phyloP scores from a whole-genome alignment of 306 rosid species.

The Corylus americana region DNA sequence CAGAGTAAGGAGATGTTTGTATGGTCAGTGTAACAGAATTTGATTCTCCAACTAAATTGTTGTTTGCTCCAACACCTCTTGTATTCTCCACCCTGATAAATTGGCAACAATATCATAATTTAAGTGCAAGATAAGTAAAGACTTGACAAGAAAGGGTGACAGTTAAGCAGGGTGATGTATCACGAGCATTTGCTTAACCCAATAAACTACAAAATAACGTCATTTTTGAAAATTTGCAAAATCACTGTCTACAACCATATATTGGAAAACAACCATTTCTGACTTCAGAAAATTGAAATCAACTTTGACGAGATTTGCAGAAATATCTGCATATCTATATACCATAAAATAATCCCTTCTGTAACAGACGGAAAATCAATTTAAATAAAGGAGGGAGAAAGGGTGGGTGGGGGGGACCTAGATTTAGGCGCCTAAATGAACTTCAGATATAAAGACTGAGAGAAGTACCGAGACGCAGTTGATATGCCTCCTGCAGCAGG shows the following conservation, averaged over 20 bases:
- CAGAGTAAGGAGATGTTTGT: slow-evolving; percentile 43
- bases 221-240: background rate
- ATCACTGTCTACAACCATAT: background rate
- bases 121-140: slow-evolving; percentile 1
- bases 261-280: background rate
- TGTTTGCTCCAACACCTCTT: slow-evolving; percentile 29
- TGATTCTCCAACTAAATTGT: slow-evolving; percentile 42
- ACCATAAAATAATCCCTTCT: background rate
- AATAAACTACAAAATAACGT: background rate
- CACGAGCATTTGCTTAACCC: slow-evolving; percentile 7
- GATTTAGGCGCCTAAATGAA: background rate
- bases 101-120: background rate
- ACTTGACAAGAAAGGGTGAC: slow-evolving; percentile 3
- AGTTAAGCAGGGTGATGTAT: background rate
- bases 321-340: background rate
- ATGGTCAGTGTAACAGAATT: slow-evolving; percentile 35
- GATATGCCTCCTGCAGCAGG: slow-evolving; percentile 40
- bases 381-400: background rate
- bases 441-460: slow-evolving; percentile 13
- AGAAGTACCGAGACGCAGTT: slow-evolving; percentile 49
- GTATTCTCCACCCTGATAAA: slow-evolving; percentile 50
- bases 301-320: background rate
- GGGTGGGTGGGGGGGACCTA: background rate
- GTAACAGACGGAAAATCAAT: background rate
- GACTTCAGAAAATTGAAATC: background rate